phyloP scores from a whole-genome alignment of 2,329 filamentous ascomycete genomes.

The Fusarium guadeloupense region DNA sequence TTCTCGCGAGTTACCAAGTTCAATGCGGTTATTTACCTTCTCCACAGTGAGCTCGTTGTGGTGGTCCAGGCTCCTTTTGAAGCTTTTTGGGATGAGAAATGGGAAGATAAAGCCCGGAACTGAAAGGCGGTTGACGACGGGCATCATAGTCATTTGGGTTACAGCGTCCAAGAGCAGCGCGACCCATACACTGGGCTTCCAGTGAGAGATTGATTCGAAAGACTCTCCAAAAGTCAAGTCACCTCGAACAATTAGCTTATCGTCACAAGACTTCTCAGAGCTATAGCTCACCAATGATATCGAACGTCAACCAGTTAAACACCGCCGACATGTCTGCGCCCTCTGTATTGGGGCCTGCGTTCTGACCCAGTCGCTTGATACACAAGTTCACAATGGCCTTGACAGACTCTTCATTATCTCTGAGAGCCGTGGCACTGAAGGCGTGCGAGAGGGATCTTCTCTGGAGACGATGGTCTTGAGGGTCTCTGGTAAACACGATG shows the following conservation, averaged over 20 bases:
- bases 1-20: neutral
- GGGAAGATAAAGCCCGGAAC: neutral
- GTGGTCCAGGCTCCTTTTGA: neutral
- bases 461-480: constrained; percentile 13
- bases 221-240: constrained; percentile 27
- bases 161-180: neutral
- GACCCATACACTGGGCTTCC: constrained; percentile 13
- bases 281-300: constrained; percentile 16
- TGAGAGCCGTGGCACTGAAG: constrained; percentile 16
- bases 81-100: neutral
- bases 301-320: constrained; percentile 26
- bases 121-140: constrained; percentile 3
- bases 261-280: accelerated
- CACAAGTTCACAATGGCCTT: neutral
- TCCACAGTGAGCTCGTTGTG: constrained; percentile 7
- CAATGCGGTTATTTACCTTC: constrained; percentile 4
- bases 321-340: constrained; percentile 9
- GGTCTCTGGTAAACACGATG: constrained; percentile 9
- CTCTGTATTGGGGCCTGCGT: neutral
- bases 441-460: constrained; percentile 17
- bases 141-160: neutral
- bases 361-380: neutral
- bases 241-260: neutral
- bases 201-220: constrained; percentile 11
- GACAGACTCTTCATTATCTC: constrained; percentile 11